Percentiles rank a stretch among this genome's conserved stretches.
phyloP scores from a whole-genome alignment of 2,329 filamentous ascomycete species.

The Paecilomyces sp. region DNA sequence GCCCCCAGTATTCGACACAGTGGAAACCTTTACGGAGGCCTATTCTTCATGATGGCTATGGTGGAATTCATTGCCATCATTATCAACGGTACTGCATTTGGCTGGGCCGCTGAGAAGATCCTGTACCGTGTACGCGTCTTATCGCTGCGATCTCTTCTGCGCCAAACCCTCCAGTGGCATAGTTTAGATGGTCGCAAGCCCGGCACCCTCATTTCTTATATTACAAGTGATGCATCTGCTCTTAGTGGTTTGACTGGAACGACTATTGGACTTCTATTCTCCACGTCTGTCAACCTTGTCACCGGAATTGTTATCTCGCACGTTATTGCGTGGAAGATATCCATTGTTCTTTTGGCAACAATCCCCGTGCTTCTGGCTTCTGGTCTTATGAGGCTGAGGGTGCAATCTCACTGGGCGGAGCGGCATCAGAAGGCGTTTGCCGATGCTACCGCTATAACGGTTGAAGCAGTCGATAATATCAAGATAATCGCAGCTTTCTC shows the following conservation, averaged over 20 bases:
- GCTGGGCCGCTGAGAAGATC: constrained; percentile 51
- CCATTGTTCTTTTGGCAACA: constrained; percentile 58
- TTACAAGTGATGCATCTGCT: constrained; percentile 58
- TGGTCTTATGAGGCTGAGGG: constrained; percentile 58
- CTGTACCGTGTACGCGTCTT: constrained; percentile 53
- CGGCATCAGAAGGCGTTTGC: constrained; percentile 39
- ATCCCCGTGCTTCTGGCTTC: constrained; percentile 59
- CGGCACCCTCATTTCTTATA: constrained; percentile 51
- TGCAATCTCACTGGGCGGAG: constrained; percentile 51
- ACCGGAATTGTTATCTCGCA: constrained; percentile 58
- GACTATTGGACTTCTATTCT: constrained; percentile 59
- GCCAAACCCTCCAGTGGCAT: constrained; percentile 60
- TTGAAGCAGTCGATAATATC: constrained; percentile 41
- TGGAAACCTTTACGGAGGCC: constrained; percentile 44
- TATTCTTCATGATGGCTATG: constrained; percentile 50
- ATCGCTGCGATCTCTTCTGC: constrained; percentile 53
- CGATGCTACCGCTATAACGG: constrained; percentile 36
- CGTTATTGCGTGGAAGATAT: constrained; percentile 64
- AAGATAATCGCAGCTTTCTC: constrained; percentile 39
- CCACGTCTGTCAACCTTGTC: constrained; percentile 57
- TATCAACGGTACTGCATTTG: constrained; percentile 49
- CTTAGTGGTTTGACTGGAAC: constrained; percentile 59
- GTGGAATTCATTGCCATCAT: constrained; percentile 51
- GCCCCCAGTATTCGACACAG: constrained; percentile 37
- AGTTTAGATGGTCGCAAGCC: constrained; percentile 54